Conservation (phyloP, 108 stramenopile species). For the Conticribra guillardii region DNA sequence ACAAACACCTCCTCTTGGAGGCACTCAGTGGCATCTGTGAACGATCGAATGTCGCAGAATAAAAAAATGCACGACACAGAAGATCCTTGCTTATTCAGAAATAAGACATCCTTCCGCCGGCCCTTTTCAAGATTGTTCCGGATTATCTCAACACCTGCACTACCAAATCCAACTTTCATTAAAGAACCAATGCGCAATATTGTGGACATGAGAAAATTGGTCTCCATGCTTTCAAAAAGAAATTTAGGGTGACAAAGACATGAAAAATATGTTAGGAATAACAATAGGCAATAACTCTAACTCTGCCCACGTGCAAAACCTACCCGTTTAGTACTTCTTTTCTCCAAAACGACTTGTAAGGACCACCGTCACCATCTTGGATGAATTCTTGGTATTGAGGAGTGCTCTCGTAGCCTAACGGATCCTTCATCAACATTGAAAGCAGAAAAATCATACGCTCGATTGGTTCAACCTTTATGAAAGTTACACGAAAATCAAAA, state of each 20-base stretch:
- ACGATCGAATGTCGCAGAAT: constrained; percentile 95
- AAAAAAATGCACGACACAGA: constrained; percentile 90
- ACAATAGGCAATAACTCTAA: neutral
- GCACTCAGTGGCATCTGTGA: constrained; percentile 94
- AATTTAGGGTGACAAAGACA: no score
- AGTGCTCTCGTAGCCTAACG: constrained; percentile 78
- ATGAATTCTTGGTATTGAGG: constrained; percentile 66
- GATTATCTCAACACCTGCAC: constrained; percentile 94
- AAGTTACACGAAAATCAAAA: neutral
- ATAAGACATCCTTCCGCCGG: constrained; percentile 65
- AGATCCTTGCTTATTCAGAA: constrained; percentile 72
- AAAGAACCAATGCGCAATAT: constrained; percentile 91
- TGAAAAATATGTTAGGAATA: no score
- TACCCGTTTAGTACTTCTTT: constrained; percentile 73
- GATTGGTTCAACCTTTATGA: constrained; percentile 74
- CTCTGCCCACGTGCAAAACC: neutral
- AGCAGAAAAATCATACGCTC: constrained; percentile 81
- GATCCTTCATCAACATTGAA: constrained; percentile 80
- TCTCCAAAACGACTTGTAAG: constrained; percentile 66
- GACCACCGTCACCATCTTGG: constrained; percentile 62
- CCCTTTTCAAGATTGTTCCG: constrained; percentile 82
- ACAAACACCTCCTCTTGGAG: constrained; percentile 96
- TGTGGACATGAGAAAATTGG: constrained; percentile 84
- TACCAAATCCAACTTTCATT: constrained; percentile 96
- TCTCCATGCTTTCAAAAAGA: constrained; percentile 39